Percentiles rank a stretch among this genome's conserved stretches.
These are phyloP conservation scores for Suillus decipiens DNA, from an alignment of 768 basidiomycete species.

Conservation along the genomic window DNA sequence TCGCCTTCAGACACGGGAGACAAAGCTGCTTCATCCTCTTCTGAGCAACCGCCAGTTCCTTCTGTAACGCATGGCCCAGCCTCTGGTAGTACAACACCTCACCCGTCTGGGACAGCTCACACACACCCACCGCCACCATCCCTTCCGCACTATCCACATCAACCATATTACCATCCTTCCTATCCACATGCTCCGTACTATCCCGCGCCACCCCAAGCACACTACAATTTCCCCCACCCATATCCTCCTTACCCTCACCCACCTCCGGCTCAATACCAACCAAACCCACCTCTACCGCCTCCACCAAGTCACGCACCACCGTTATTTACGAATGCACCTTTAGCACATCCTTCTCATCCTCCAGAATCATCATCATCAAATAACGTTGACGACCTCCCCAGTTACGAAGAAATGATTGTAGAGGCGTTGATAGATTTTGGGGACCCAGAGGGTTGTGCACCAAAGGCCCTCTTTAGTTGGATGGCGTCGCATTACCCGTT, in stretches of 20 bases:
- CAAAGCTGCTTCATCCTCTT: constrained; percentile 16
- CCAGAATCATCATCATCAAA: constrained; percentile 22
- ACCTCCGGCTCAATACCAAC: constrained; percentile 31
- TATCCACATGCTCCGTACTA: constrained; percentile 75
- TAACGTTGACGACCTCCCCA: constrained; percentile 62
- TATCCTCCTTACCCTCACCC: constrained; percentile 34
- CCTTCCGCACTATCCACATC: constrained; percentile 48
- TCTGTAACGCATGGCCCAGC: constrained; percentile 21
- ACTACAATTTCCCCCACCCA: constrained; percentile 42
- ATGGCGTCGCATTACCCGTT: constrained; percentile 83
- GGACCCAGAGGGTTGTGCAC: constrained; percentile 76
- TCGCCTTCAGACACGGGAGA: constrained; percentile 22
- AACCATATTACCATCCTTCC: constrained; percentile 56
- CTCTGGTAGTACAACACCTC: constrained; percentile 23
- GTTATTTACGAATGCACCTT: constrained; percentile 23
- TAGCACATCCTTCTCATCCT: constrained; percentile 23
- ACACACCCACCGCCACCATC: constrained; percentile 20
- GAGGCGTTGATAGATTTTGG: constrained; percentile 68
- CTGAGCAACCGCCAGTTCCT: constrained; percentile 18
- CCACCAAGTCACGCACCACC: constrained; percentile 32
- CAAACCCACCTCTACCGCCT: constrained; percentile 32
- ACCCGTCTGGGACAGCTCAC: constrained; percentile 26
- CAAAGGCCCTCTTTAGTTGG: constrained; percentile 83
- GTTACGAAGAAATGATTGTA: constrained; percentile 91
- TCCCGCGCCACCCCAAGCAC: constrained; percentile 41